Conservation (phyloP, 305 asterid species). For the Andrographis paniculata region DNA sequence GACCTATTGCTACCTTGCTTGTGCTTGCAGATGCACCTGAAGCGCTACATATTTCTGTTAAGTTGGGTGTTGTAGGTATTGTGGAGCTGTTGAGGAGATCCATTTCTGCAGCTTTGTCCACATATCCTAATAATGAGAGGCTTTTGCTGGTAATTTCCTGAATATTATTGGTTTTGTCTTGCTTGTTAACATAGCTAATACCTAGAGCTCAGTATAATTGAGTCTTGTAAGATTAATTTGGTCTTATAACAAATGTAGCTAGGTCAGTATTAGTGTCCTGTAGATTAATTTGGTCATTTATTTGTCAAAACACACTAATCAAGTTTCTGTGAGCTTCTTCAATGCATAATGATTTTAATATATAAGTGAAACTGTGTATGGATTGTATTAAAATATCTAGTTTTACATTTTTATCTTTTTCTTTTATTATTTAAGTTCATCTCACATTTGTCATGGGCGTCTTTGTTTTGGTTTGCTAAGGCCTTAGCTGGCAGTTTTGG, state of each 20-base stretch:
- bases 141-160: slow-evolving; percentile 60
- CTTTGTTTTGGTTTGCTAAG: not conserved
- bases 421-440: not conserved
- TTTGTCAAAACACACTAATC: no score
- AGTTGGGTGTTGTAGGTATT: slow-evolving; percentile 90
- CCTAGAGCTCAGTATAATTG: no score
- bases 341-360: no score
- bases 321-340: no score
- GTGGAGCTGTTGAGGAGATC: slow-evolving; percentile 80
- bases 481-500: not conserved
- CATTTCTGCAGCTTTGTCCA: slow-evolving; percentile 70
- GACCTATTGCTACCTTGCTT: slow-evolving; percentile 89
- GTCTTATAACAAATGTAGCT: no score
- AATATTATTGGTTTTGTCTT: slow-evolving; percentile 21
- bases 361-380: no score
- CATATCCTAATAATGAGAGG: slow-evolving; percentile 82
- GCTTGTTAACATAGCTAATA: slow-evolving; percentile 5
- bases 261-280: no score
- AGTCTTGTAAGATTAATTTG: no score
- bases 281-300: no score
- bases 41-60: slow-evolving; percentile 87
- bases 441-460: not conserved
- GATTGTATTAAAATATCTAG: no score
- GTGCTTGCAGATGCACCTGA: slow-evolving; percentile 96
- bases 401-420: not conserved